Evolutionary conservation across 2,329 filamentous ascomycete species (phyloP), one percentile per base, ranked within the genome.

Genomic region (Coniochaeta pulveracea): DNA sequence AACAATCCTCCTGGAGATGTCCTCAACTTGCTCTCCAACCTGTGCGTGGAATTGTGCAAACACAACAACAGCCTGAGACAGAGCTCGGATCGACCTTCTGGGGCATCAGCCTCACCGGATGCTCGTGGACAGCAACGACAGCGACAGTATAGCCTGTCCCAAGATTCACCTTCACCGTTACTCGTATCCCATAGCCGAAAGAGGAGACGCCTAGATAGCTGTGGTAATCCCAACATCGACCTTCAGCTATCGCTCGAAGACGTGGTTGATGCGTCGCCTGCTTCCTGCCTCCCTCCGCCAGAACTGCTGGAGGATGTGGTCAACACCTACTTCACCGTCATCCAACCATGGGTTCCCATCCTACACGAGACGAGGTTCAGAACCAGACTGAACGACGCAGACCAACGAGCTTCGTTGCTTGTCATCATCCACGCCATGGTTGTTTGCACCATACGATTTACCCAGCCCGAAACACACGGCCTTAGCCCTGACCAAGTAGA

Each of bases 301-400:
- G 21, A 18, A 10, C 10, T 36, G 3, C 27, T 36, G 10, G 34
- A 36, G 21, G 34, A 34, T 8, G 11, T 23, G 11, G 19, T 34
- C 14, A 28, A n/a, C 12, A 19, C 23, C 25, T 34, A 34, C 33
- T 57, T 57, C 35, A 33, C 36, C 8, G 35, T 43, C 4, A 46
- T 56, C 4, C 55, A 59, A 35, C 55, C 51, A 3, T 58, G 53
- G 48, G 51, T 57, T 5, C 56, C 55, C 4, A 51, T 58, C 11
- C 31, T 59, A 15, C 55, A 58, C 36, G 49, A 53, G 33, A 44
- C 40, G 7, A 42, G 42, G 8, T 57, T 56, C 36, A 47, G 47
- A 1, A 35, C 37, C 9, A 43, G 44, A 3, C 37, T 57, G 30
- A 35, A 43, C 10, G 43, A 51, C 19, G 34, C 44, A 8, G 26